phyloP scores from a whole-genome alignment of 169 alveolate species.

The Cystoisospora suis region DNA sequence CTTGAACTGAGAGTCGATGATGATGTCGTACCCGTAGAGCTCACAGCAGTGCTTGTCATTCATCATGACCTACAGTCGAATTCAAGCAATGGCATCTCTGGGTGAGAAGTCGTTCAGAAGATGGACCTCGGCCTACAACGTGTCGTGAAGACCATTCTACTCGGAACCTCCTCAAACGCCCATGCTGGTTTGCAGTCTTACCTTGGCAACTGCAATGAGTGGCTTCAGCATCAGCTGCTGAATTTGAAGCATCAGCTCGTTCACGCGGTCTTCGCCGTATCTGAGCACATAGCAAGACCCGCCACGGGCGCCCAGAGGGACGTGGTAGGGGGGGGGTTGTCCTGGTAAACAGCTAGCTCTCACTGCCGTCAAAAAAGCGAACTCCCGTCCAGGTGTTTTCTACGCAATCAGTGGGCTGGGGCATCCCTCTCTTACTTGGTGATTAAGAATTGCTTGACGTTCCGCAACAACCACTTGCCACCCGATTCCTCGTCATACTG shows the following conservation, averaged over 20 bases:
- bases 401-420: no score
- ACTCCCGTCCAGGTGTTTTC: no score
- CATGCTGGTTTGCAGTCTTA: no score
- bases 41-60: constrained; percentile 89
- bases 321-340: no score
- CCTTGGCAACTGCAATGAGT: constrained; percentile 81
- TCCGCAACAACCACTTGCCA: constrained; percentile 88
- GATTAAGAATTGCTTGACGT: constrained; percentile 73
- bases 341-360: no score
- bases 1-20: constrained; percentile 81
- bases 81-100: no score
- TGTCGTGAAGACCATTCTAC: no score
- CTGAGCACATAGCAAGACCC: constrained; percentile 66
- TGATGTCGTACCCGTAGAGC: constrained; percentile 91
- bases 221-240: constrained; percentile 65
- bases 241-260: constrained; percentile 77
- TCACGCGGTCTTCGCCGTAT: constrained; percentile 81
- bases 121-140: no score
- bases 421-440: constrained; percentile 22
- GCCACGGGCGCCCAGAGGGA: no score
- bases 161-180: no score
- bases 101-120: no score
- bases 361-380: no score
- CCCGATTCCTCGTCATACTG: constrained; percentile 89
- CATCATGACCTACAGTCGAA: constrained; percentile 73